Percentiles rank a stretch among this genome's conserved stretches.
These are phyloP conservation scores for Phialemonium atrogriseum DNA, from an alignment of 2,329 filamentous ascomycete genomes.

Conservation along the genomic window DNA sequence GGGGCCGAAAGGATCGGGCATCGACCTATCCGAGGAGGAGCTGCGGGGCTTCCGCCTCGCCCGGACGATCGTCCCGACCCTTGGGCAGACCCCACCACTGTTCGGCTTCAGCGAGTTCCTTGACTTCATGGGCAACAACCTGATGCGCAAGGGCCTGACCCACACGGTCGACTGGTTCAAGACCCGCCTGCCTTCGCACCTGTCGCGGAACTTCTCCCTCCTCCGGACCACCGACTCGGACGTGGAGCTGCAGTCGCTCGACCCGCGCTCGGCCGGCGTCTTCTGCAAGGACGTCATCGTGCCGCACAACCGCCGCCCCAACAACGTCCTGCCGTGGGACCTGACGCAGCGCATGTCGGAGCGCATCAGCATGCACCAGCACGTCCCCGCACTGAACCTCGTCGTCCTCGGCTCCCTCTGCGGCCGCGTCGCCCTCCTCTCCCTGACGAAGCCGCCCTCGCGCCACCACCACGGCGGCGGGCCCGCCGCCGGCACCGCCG, in stretches of 20 bases:
- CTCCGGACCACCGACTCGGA: constrained; percentile 41
- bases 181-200: constrained; percentile 5
- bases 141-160: constrained; percentile 3
- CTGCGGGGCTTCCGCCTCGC: constrained; percentile 5
- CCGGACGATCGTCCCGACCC: constrained; percentile 11
- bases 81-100: constrained; percentile 8
- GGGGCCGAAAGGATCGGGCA: background rate
- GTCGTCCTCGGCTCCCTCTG: constrained; percentile 59
- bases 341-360: constrained; percentile 27
- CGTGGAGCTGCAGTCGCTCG: constrained; percentile 35
- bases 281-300: constrained; percentile 23
- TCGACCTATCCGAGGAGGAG: constrained; percentile 5
- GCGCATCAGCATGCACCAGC: constrained; percentile 52
- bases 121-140: constrained; percentile 1
- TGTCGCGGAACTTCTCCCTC: constrained; percentile 20
- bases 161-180: constrained; percentile 3
- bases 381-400: constrained; percentile 63
- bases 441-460: constrained; percentile 40
- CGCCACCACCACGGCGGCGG: constrained; percentile 4
- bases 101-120: constrained; percentile 1
- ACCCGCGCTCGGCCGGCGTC: constrained; percentile 10
- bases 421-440: constrained; percentile 56
- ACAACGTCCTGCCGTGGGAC: constrained; percentile 17
- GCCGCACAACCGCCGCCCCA: constrained; percentile 16
- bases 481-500: background rate